phyloP scores from a whole-genome alignment of 805 yeast species.

The Wickerhamomyces xylosicus region DNA sequence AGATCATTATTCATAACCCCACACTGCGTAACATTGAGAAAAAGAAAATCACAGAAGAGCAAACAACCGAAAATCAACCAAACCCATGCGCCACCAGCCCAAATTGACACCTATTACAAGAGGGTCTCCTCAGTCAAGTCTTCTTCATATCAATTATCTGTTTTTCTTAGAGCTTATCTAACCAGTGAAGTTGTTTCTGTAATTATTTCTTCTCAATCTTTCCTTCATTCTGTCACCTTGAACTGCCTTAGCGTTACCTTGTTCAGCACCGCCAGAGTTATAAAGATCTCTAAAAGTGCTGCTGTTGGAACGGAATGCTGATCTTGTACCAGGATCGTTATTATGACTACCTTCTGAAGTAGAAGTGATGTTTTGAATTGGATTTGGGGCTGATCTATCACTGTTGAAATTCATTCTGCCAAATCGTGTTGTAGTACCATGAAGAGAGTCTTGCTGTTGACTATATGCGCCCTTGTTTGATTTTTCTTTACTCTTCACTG shows the following conservation, averaged over 20 bases:
- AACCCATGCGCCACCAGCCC: too few relatives aligned
- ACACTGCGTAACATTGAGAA: too few relatives aligned
- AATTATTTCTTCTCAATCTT: constrained; percentile 17
- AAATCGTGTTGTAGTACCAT: constrained; percentile 2
- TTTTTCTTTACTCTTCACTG: constrained; percentile 3
- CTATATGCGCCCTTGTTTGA: constrained; percentile 2
- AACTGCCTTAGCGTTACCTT: neutral
- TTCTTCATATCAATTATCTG: too few relatives aligned
- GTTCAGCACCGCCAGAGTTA: constrained; percentile 1
- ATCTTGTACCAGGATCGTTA: neutral
- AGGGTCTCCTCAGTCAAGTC: too few relatives aligned
- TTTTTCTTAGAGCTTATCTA: neutral
- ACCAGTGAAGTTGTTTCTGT: constrained; percentile 13
- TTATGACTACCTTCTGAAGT: too few relatives aligned
- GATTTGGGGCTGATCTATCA: too few relatives aligned
- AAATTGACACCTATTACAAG: too few relatives aligned
- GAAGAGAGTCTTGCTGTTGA: constrained; percentile 3
- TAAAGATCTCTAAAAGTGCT: constrained; percentile 2
- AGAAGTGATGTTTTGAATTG: too few relatives aligned
- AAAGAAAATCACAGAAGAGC: too few relatives aligned
- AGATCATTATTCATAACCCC: too few relatives aligned
- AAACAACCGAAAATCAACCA: too few relatives aligned
- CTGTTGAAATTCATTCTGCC: neutral
- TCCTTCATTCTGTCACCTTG: constrained; percentile 11
- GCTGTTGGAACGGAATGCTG: constrained; percentile 1